Evolutionary conservation across 129 eudicot genomes (phyloP).

Genomic region (Pseudognaphalium luteoalbum): DNA sequence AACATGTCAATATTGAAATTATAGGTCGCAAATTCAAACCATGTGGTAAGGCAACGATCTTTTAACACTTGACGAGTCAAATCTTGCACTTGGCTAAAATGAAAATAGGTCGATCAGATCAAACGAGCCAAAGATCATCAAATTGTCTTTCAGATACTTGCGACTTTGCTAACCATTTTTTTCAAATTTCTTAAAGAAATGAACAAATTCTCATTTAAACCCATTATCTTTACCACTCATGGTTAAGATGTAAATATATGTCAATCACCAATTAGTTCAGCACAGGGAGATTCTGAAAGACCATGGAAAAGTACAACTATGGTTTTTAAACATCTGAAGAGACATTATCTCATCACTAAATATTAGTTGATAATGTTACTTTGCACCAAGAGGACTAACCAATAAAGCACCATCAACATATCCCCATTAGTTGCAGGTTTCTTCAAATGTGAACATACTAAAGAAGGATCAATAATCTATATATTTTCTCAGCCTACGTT

Average conservation of each 20-base stretch:
- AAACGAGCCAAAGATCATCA: background rate
- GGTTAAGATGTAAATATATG: background rate
- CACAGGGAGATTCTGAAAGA: background rate
- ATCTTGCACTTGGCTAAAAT: background rate
- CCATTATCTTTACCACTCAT: no score
- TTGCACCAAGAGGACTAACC: background rate
- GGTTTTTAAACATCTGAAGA: background rate
- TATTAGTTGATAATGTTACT: background rate
- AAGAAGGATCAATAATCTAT: constrained; percentile 33
- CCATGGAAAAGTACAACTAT: no score
- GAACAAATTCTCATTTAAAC: no score
- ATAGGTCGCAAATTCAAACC: no score
- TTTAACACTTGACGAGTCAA: background rate
- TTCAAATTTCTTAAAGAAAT: no score
- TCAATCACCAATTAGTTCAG: background rate
- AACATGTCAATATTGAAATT: background rate
- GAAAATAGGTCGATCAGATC: background rate
- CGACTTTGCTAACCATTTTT: no score
- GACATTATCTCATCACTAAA: background rate
- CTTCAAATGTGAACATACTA: constrained; percentile 25
- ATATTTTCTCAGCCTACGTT: constrained; percentile 32
- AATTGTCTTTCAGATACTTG: no score
- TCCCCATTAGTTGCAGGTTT: constrained; percentile 12
- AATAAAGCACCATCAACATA: constrained; percentile 14
- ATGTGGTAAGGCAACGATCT: no score